Base-by-base conservation (phyloP, 2,329 filamentous ascomycete species). In the Talaromyces atroroseus region DNA sequence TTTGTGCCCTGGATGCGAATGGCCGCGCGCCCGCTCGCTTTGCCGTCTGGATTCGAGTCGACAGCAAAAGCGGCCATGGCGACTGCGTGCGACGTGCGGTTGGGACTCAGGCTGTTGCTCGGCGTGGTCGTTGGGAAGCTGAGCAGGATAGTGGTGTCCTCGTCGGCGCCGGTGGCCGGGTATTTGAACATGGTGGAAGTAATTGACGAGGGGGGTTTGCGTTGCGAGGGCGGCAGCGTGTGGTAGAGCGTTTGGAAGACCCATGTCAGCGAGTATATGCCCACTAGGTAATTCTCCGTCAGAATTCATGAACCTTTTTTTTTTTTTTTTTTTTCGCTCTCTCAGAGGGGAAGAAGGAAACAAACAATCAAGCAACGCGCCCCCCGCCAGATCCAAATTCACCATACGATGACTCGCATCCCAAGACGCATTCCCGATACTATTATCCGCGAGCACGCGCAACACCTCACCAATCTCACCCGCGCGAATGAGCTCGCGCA, bases 251-350 rank as follows among this genome's bases (percentile, higher is more conserved):
- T 87, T 74, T 95, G 90, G 80, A 92, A 95, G 50, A 94, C 82
- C 91, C 91, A 96, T 32, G 90, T 95, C 60, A 96, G 75, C 48
- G 89, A 84, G 76, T 96, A 96, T 71, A 96, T 88, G 59, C 91
- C 91, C 57, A 96, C 73, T 75, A 53, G 16, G 18, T 12, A 11
- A 29, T 29, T 8, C 6, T 29, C 6, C 26, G 26, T 8, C 6
- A 29, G 26, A 10, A n/a, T n/a, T n/a, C n/a, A n/a, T n/a, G n/a
- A n/a, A n/a, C n/a, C n/a, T n/a, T n/a, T n/a, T n/a, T n/a, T n/a
- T n/a, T n/a, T n/a, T n/a, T n/a, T n/a, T n/a, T n/a, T n/a, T n/a
- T n/a, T n/a, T n/a, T n/a, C n/a, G n/a, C n/a, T n/a, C n/a, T n/a
- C n/a, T n/a, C n/a, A n/a, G n/a, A 16, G 14, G 32, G 14, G 12